Evolutionary conservation across 75 land plant genomes (phyloP), one percentile per base, ranked within the genome.

Genomic region (Adiantum capillusveneris): DNA sequence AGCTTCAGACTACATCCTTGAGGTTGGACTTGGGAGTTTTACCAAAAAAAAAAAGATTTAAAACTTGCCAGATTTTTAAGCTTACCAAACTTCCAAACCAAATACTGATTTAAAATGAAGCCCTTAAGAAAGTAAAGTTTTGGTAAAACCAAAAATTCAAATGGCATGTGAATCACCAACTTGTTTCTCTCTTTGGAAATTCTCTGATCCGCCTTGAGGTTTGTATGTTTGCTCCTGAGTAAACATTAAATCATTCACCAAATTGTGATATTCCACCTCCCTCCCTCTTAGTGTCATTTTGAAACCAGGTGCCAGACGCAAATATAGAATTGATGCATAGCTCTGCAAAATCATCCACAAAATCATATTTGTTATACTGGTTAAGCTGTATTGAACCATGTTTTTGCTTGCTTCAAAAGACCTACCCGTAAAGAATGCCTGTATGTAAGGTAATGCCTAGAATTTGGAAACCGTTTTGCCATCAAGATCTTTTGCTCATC

Each of bases 281-380:
- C 75, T 76, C 11, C 93, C 89, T 22, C 98, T 86, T 36, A 94
- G 71, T 52, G 77, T 81, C 24, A 94, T 85, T 26, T 70, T 64
- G 53, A 94, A 94, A 0, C 65, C 65, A 21, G 71, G 58, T 12
- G 95, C 87, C 34, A 83, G 73, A 25, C 83, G 75, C 26, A 94
- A 71, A 59, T 94, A 94, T 24, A 94, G 79, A 18, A 94, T 88
- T 14, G 98, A 80, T 7, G 79, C 90, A 81, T 94, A 86, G 59
- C 90, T 86, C 90, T 85, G 74, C 45, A 46, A 3, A 46, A 18
- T 9, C 9, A 41, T 41, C n/a, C n/a, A n/a, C n/a, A n/a, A n/a
- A n/a, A n/a, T n/a, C n/a, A n/a, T n/a, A n/a, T n/a, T n/a, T n/a
- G n/a, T n/a, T n/a, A n/a, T n/a, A n/a, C n/a, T n/a, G n/a, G n/a